Conservation (phyloP, 2,329 filamentous ascomycete genomes). For the Colletotrichum somersetense region DNA sequence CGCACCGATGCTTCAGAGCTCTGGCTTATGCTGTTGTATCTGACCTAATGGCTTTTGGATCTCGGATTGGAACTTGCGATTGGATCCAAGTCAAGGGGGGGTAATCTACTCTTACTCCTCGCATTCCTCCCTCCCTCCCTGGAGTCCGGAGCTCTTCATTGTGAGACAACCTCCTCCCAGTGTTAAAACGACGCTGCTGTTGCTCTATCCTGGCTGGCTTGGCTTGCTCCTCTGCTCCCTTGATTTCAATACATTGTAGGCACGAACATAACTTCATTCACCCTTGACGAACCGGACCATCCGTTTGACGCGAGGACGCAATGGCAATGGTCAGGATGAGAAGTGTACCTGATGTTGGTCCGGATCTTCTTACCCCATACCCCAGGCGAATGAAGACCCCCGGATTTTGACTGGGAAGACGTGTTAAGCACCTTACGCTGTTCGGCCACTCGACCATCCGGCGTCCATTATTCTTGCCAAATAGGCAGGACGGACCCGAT, state of each 20-base stretch:
- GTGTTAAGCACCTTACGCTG: neutral
- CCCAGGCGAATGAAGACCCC: neutral
- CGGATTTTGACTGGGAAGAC: neutral
- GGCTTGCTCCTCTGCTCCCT: constrained; percentile 3
- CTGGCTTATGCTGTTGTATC: neutral
- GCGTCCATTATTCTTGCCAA: neutral
- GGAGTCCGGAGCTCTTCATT: neutral
- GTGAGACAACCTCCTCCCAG: neutral
- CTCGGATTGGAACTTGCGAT: constrained; percentile 16
- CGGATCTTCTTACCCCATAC: neutral
- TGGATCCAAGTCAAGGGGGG: constrained; percentile 23
- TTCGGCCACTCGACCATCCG: neutral
- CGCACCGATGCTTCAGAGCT: constrained; percentile 5
- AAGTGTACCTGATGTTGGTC: neutral
- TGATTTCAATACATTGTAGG: constrained; percentile 1
- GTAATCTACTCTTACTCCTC: constrained; percentile 22
- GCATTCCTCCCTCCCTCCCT: constrained; percentile 14
- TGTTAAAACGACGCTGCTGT: neutral
- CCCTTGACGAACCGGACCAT: constrained; percentile 7
- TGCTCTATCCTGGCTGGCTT: neutral
- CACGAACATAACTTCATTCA: constrained; percentile 5
- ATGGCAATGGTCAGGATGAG: neutral
- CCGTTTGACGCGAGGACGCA: neutral
- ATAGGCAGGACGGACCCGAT: constrained; percentile 3
- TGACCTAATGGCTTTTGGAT: neutral